Percentiles rank a stretch among this genome's conserved stretches.
phyloP scores from a whole-genome alignment of 257 asterid genomes.

The Sherardia arvensis region DNA sequence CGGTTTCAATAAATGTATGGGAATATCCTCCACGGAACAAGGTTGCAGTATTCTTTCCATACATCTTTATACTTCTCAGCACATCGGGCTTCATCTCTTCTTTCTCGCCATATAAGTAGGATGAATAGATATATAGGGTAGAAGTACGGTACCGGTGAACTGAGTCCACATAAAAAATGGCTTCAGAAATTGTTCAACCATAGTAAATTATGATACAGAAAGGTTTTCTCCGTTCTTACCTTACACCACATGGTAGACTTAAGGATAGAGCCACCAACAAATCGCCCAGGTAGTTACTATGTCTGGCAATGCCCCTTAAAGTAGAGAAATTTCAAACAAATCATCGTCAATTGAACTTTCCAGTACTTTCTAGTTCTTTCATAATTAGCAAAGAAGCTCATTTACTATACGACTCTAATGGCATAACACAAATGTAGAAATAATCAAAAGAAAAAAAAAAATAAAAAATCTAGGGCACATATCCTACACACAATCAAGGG shows the following conservation, averaged over 20 bases:
- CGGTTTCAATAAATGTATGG: conserved; percentile 55
- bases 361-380: conserved; percentile 1
- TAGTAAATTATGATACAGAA: background rate
- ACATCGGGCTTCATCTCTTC: conserved; percentile 94
- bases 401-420: background rate
- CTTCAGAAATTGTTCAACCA: background rate
- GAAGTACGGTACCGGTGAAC: conserved; percentile 83
- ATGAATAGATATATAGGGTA: conserved; percentile 87
- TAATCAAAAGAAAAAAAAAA: background rate
- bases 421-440: background rate
- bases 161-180: conserved; percentile 21
- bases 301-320: conserved; percentile 95
- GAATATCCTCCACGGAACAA: conserved; percentile 89
- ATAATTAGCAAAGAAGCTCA: background rate
- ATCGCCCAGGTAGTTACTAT: conserved; percentile 94
- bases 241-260: conserved; percentile 93
- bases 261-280: conserved; percentile 79
- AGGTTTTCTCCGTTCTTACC: conserved; percentile 29
- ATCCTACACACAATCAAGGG: background rate
- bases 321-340: background rate
- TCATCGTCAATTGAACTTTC: background rate
- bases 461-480: background rate
- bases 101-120: conserved; percentile 89
- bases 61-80: conserved; percentile 85
- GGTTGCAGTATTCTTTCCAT: conserved; percentile 73